phyloP scores from a whole-genome alignment of 108 stramenopile species.

The Discostella stelligeroides region DNA sequence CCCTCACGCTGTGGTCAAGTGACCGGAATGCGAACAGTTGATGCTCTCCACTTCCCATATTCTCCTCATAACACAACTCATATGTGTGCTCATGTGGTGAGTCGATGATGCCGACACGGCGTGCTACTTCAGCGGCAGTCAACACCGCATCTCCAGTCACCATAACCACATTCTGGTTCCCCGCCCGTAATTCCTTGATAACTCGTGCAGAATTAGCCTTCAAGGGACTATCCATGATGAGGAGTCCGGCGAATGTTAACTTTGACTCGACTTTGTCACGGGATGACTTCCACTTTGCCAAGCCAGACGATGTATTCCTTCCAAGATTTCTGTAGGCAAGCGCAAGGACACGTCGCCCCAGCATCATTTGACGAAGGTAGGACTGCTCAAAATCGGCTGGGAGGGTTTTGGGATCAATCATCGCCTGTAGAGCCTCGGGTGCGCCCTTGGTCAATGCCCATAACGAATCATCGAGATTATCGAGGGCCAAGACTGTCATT shows the following conservation, averaged over 20 bases:
- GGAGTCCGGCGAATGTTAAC: conserved; percentile 89
- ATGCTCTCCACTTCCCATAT: neutral
- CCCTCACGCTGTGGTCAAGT: conserved; percentile 12
- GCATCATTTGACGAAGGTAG: conserved; percentile 78
- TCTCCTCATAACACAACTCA: conserved; percentile 30
- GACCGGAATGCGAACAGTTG: conserved; percentile 26
- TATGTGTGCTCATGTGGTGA: conserved; percentile 34
- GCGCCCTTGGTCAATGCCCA: conserved; percentile 88
- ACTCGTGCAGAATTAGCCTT: conserved; percentile 91
- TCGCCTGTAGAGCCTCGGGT: conserved; percentile 83
- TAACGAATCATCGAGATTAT: conserved; percentile 33
- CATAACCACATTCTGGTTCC: conserved; percentile 82
- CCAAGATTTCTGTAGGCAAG: conserved; percentile 70
- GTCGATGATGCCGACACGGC: conserved; percentile 78
- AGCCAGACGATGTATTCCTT: conserved; percentile 8
- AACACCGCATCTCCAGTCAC: conserved; percentile 96
- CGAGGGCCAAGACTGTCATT: conserved; percentile 78
- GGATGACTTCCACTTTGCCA: conserved; percentile 42
- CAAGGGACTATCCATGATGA: conserved; percentile 93
- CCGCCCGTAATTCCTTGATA: conserved; percentile 72
- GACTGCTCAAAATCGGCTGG: conserved; percentile 80
- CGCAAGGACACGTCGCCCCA: conserved; percentile 88
- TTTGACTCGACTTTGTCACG: conserved; percentile 66
- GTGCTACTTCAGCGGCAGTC: conserved; percentile 94
- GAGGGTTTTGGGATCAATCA: conserved; percentile 64